Base-by-base conservation (phyloP, 2,329 filamentous ascomycete species). In the Metarhizium sp. region DNA sequence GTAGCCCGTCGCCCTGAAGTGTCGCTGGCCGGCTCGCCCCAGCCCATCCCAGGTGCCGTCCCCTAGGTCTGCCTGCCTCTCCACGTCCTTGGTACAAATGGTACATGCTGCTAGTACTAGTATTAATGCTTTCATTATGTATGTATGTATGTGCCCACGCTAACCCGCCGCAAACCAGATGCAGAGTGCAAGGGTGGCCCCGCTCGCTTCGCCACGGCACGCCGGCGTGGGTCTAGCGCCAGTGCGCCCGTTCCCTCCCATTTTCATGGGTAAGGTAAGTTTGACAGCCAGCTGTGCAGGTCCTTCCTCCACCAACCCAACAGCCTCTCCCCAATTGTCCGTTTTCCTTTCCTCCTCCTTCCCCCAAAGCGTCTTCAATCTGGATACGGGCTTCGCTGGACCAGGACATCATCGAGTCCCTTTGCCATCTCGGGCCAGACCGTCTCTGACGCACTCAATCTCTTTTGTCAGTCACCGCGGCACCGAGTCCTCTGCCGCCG, bases 261-360 rank as follows among this genome's bases (percentile, higher is more conserved):
- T 69, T 67, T 59, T 67, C 66, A 65, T 74, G 71, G 71, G 71
- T 74, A 63, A 74, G 71, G 71, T 66, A 64, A 74, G 71, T 74
- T 73, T 67, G 63, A 59, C 61, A 61, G 64, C 66, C 65, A 69
- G 67, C 62, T 64, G 61, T 65, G 69, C 66, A 71, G 66, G 67
- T 71, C 66, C 64, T 70, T 71, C 66, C 66, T 70, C 68, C 69
- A 70, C 67, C 67, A 65, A 66, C 63, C 66, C 66, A 59, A 67
- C 62, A 60, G 66, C 66, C 67, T 71, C 69, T 64, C 64, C 65
- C 69, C 69, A 66, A 69, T 68, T 69, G 67, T 65, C 68, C 66
- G 63, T 66, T 65, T 67, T 66, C 65, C 62, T 66, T 62, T 62
- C 57, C 60, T 61, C 61, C 58, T 67, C 57, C 60, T 65, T 64